A percentile compares a stretch with the other conserved stretches of the same genome.
These are phyloP conservation scores for Epichloe sp. DNA, from an alignment of 2,329 filamentous ascomycete genomes.

Conservation along the genomic window DNA sequence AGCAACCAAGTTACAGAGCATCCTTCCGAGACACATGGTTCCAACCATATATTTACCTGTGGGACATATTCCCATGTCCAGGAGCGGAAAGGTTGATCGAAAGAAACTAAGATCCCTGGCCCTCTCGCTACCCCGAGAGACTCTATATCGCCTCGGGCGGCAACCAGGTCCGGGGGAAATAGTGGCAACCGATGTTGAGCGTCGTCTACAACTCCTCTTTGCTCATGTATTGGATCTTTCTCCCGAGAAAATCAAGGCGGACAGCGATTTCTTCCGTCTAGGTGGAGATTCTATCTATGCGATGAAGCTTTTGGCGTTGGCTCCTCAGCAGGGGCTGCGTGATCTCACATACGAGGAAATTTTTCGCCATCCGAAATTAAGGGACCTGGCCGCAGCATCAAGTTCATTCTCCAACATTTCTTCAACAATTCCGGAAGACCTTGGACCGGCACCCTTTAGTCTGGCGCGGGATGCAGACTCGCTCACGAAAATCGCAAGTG, in stretches of 20 bases:
- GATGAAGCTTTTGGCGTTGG: slow-evolving; percentile 24
- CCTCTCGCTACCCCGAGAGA: neutral
- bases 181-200: neutral
- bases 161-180: neutral
- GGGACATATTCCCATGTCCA: neutral
- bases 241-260: slow-evolving; percentile 11
- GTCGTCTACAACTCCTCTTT: neutral
- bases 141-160: neutral
- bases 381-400: neutral
- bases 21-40: neutral
- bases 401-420: neutral
- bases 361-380: slow-evolving; percentile 4
- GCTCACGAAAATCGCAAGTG: neutral
- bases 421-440: neutral
- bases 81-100: neutral
- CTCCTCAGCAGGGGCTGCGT: neutral
- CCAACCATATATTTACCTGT: neutral
- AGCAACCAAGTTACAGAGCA: neutral
- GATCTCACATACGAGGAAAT: neutral
- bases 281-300: slow-evolving; percentile 32
- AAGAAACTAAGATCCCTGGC: neutral
- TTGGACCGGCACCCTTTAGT: neutral
- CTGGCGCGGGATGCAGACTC: too few relatives aligned
- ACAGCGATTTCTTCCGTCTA: slow-evolving; percentile 27
- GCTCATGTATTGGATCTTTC: slow-evolving; percentile 13